Conservation (phyloP, 202 grass and related monocot genomes). For the Elaeis oleifera region DNA sequence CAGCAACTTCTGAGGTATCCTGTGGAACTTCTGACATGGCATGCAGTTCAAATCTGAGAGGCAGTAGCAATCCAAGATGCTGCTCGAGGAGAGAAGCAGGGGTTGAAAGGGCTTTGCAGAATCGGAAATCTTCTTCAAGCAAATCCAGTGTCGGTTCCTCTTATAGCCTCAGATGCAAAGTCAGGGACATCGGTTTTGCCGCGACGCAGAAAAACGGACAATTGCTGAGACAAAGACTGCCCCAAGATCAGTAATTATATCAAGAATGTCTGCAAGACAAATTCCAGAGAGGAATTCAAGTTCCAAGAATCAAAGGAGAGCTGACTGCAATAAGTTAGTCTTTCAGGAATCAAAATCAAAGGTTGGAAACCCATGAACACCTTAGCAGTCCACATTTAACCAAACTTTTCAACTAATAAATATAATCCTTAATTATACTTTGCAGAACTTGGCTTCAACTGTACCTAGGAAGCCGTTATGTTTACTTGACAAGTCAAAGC, state of each 20-base stretch:
- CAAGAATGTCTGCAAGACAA: background rate
- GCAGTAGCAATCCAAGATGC: background rate
- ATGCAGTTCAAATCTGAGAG: background rate
- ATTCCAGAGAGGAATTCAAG: background rate
- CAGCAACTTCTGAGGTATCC: background rate
- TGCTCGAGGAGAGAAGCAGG: background rate
- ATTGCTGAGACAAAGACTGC: background rate
- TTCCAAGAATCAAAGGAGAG: background rate
- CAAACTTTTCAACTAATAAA: background rate
- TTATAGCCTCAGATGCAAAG: background rate
- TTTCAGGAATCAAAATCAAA: conserved; percentile 5
- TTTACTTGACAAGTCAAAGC: background rate
- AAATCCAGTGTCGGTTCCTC: conserved; percentile 20
- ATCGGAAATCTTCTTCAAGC: background rate
- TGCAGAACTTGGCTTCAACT: conserved; percentile 5
- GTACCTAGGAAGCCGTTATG: background rate
- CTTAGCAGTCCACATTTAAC: background rate
- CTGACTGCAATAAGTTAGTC: background rate
- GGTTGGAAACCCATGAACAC: background rate
- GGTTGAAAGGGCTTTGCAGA: background rate
- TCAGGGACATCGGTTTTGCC: background rate
- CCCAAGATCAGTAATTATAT: background rate
- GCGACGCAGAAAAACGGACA: background rate
- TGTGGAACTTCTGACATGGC: background rate
- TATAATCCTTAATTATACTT: background rate